Base-by-base conservation (phyloP, 2,329 filamentous ascomycete species). In the Aphanocladium album region DNA sequence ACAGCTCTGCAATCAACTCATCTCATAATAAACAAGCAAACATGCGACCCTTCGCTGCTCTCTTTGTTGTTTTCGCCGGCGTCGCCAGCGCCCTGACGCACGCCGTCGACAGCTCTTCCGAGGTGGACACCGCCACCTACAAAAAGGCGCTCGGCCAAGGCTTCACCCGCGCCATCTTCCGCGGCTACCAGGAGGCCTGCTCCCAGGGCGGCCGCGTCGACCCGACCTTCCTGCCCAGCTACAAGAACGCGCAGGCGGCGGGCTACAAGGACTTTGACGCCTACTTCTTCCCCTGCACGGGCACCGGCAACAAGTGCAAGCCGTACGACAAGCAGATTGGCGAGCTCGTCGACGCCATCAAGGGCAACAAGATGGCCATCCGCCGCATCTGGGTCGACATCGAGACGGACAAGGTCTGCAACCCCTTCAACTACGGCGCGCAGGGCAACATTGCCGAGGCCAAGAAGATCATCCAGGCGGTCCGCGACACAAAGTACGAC, bases 391-490 rank as follows among this genome's bases (percentile, higher is more conserved):
- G 60, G 60, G 33, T 62, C 49, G 54, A 55, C 50, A 59, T 62
- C 33, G 55, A 62, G 50, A 50, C 35, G 37, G 56, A 59, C 46
- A 49, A 54, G 37, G 50, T 55, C 39, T 62, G 60, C 60, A 53
- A 60, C 49, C 27, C 60, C 9, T 62, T 47, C 33, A 49, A 62
- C 49, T 62, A 50, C 12, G 60, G 56, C 27, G 27, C 60, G 19
- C 2, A 39, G 49, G 30, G 50, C 33, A 62, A 62, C 50, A 23
- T 59, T 9, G 60, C 25, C 23, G 50, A 55, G 60, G 60, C 60
- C n/a, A 55, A 46, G 55, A 55, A 62, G 50, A 97, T 62, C 7
- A 39, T 62, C n/a, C 39, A n/a, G 8, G 60, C 55, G 14, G 45
- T 60, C 19, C 59, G 59, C 50, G 23, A 12, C 21, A 49, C 59